Conservation (phyloP, 1,284 basidiomycete species). For the Cryptococcus neoformans region DNA sequence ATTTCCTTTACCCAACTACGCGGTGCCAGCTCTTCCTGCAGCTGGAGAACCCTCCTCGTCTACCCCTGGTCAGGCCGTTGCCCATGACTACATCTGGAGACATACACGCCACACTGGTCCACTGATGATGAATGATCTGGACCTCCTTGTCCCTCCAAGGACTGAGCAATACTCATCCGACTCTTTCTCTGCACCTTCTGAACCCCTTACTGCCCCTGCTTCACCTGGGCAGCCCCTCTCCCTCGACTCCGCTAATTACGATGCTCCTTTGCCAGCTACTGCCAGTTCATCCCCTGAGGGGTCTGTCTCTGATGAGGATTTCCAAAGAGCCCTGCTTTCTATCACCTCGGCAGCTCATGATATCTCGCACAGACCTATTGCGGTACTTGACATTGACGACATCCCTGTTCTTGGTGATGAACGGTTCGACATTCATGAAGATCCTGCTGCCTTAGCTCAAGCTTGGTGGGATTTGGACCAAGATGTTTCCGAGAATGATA, state of each 20-base stretch:
- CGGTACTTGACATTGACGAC: conserved; percentile 9
- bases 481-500: conserved; percentile 1
- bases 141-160: neutral
- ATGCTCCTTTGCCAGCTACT: too few species aligned
- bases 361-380: conserved; percentile 2
- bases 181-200: neutral
- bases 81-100: neutral
- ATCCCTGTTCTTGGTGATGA: conserved; percentile 3
- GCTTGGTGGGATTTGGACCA: conserved; percentile 5
- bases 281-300: neutral
- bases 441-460: conserved; percentile 5
- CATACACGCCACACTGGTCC: neutral
- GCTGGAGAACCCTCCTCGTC: neutral
- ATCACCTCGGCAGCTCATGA: neutral
- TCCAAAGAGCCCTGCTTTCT: neutral
- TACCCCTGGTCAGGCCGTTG: neutral
- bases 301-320: neutral
- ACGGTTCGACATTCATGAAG: neutral
- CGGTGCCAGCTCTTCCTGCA: neutral
- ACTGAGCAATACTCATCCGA: neutral
- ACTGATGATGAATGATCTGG: neutral
- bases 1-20: neutral
- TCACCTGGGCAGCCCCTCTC: too few species aligned
- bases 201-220: neutral
- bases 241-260: too few species aligned